These are phyloP conservation scores for Fagopyrum tataricum DNA, from an alignment of 148 eudicot species.

Conservation along the genomic window DNA sequence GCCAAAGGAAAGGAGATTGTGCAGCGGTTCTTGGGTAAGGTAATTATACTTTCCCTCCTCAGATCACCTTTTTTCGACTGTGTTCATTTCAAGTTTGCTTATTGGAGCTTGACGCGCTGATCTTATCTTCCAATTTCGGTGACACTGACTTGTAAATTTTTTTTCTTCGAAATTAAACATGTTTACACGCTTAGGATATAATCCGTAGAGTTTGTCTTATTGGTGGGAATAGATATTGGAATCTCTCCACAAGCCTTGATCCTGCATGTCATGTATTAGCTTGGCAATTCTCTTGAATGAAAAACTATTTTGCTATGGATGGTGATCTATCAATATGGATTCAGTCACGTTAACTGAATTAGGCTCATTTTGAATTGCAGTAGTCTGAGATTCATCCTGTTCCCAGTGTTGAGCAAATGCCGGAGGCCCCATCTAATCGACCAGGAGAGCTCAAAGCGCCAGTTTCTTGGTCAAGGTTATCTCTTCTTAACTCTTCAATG, in stretches of 20 bases:
- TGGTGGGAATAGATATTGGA: neutral
- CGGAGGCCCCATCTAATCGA: conserved; percentile 32
- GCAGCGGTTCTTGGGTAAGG: neutral
- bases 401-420: conserved; percentile 32
- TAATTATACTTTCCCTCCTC: neutral
- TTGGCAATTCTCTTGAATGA: neutral
- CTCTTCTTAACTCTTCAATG: neutral
- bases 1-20: conserved; percentile 1
- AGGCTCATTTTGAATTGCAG: conserved; percentile 22
- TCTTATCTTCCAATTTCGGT: neutral
- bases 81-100: conserved; percentile 1
- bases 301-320: neutral
- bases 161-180: neutral
- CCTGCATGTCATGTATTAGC: conserved; percentile 8
- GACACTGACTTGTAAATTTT: neutral
- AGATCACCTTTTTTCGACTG: neutral
- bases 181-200: neutral
- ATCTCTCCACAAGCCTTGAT: neutral
- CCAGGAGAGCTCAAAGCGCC: conserved; percentile 28
- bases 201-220: neutral
- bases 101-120: conserved; percentile 3
- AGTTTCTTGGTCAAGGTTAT: conserved; percentile 35
- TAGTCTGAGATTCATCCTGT: neutral
- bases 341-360: conserved; percentile 7
- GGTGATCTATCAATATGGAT: conserved; percentile 6